phyloP scores from a whole-genome alignment of 768 basidiomycete species.

The Boletus pseudopeckii region DNA sequence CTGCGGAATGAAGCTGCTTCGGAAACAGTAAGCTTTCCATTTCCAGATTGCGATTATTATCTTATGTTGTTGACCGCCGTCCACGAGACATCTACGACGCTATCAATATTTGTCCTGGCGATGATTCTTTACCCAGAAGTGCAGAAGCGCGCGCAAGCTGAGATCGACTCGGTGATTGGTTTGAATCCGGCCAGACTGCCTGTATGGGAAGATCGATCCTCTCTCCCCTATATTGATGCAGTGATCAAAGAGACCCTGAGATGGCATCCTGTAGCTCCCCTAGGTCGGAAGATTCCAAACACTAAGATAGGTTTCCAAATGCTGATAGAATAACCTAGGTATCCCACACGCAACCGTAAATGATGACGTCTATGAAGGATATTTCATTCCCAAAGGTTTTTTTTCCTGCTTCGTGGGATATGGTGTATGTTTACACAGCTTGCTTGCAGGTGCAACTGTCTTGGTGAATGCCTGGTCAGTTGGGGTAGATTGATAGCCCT shows the following conservation, averaged over 20 bases:
- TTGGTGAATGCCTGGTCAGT: conserved; percentile 4
- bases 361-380: conserved; percentile 41
- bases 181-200: conserved; percentile 3
- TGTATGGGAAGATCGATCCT: conserved; percentile 14
- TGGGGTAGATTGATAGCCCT: background rate
- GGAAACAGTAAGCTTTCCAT: conserved; percentile 6
- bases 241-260: conserved; percentile 3
- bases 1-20: conserved; percentile 3
- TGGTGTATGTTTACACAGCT: background rate
- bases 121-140: background rate
- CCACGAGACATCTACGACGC: conserved; percentile 3
- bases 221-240: conserved; percentile 8
- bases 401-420: too few species aligned
- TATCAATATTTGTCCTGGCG: background rate
- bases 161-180: conserved; percentile 12
- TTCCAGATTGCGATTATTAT: background rate
- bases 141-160: conserved; percentile 13
- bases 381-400: conserved; percentile 43
- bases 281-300: conserved; percentile 3
- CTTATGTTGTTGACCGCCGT: background rate
- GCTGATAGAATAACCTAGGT: background rate
- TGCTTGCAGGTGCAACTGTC: background rate
- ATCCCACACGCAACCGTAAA: conserved; percentile 29
- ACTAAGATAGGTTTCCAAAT: too few species aligned
- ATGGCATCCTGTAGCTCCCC: background rate